phyloP scores from a whole-genome alignment of 495 filamentous ascomycete genomes.

The Mytilinidion resinicola region DNA sequence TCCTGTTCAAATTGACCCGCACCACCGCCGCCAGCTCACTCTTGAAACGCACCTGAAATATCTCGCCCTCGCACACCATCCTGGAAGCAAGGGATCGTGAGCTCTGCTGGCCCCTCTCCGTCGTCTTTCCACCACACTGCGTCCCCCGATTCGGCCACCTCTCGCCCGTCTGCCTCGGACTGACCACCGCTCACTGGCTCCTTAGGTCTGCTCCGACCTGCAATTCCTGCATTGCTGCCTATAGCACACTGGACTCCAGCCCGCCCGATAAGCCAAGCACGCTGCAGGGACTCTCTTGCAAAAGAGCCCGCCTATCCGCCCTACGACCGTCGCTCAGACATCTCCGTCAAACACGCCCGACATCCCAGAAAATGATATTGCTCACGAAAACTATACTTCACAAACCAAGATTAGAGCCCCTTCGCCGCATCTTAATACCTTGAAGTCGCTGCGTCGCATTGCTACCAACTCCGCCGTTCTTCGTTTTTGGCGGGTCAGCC shows the following conservation, averaged over 20 bases:
- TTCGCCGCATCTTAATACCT: slow-evolving; percentile 19
- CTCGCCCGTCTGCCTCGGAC: slow-evolving; percentile 15
- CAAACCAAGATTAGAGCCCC: slow-evolving; percentile 14
- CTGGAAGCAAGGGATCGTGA: slow-evolving; percentile 24
- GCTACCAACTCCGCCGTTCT: slow-evolving; percentile 1
- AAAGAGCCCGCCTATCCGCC: slow-evolving; percentile 24
- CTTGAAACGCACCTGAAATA: slow-evolving; percentile 30
- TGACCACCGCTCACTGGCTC: slow-evolving; percentile 28
- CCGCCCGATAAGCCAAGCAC: slow-evolving; percentile 29
- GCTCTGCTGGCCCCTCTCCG: slow-evolving; percentile 21
- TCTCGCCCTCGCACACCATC: slow-evolving; percentile 18
- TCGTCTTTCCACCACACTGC: slow-evolving; percentile 4
- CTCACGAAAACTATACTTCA: slow-evolving; percentile 17
- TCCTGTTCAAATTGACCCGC: slow-evolving; percentile 27
- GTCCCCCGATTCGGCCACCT: slow-evolving; percentile 22
- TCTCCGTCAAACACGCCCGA: slow-evolving; percentile 14
- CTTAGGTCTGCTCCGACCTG: slow-evolving; percentile 24
- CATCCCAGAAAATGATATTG: slow-evolving; percentile 28
- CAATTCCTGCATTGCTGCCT: slow-evolving; percentile 32
- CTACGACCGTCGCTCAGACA: slow-evolving; percentile 22
- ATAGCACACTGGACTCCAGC: slow-evolving; percentile 17
- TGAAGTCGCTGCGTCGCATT: background rate
- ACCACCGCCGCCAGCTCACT: slow-evolving; percentile 24
- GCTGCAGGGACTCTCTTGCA: slow-evolving; percentile 27
- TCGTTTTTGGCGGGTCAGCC: background rate